Percentiles rank a stretch among this genome's conserved stretches.
These are phyloP conservation scores for Conoideocrella luteorostrata DNA, from an alignment of 2,329 filamentous ascomycete genomes.

Conservation along the genomic window DNA sequence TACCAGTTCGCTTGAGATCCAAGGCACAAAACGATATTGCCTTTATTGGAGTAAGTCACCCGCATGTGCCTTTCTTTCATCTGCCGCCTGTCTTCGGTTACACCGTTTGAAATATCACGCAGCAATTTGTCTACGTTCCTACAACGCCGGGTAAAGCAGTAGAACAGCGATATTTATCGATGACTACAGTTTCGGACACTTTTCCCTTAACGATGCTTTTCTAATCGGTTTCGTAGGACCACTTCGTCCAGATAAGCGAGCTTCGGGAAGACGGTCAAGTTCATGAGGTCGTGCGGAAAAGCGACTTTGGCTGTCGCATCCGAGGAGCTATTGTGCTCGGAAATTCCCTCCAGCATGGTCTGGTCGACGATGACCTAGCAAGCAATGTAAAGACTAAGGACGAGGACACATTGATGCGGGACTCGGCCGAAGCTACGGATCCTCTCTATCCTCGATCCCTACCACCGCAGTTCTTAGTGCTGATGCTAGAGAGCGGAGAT, in stretches of 20 bases:
- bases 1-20: conserved; percentile 72
- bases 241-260: conserved; percentile 75
- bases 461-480: conserved; percentile 74
- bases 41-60: conserved; percentile 65
- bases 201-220: not conserved
- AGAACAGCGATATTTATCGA: too few species aligned
- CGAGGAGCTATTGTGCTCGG: conserved; percentile 73
- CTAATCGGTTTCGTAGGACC: conserved; percentile 45
- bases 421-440: conserved; percentile 14
- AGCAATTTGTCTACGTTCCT: too few species aligned
- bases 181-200: too few species aligned
- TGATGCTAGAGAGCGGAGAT: conserved; percentile 68
- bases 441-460: conserved; percentile 23
- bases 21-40: conserved; percentile 71
- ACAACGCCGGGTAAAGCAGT: too few species aligned
- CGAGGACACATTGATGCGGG: conserved; percentile 30
- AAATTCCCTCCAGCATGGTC: conserved; percentile 34
- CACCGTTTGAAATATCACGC: too few species aligned
- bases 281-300: conserved; percentile 68
- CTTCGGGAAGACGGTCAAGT: conserved; percentile 63
- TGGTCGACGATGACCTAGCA: conserved; percentile 23
- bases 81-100: not conserved
- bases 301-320: conserved; percentile 73
- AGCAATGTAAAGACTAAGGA: conserved; percentile 33
- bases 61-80: not conserved